These are phyloP conservation scores for Paulownia fortunei DNA, from an alignment of 257 asterid species.

Conservation along the genomic window DNA sequence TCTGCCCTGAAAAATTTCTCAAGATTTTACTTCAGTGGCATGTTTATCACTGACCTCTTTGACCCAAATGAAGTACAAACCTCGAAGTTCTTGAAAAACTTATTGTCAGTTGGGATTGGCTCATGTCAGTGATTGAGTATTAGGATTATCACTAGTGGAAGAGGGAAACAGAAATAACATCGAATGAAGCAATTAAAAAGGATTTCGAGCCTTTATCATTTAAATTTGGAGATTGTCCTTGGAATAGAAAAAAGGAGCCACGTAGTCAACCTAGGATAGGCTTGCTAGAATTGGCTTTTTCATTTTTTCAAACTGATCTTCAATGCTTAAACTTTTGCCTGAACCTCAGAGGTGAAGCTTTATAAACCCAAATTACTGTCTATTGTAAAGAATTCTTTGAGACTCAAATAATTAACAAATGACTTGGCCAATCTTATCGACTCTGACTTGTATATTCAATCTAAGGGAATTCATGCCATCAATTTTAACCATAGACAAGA, in stretches of 20 bases:
- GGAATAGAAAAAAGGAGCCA: neutral
- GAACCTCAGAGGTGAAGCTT: neutral
- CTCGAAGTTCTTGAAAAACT: too few relatives aligned
- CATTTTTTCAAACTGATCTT: neutral
- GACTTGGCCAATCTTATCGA: constrained; percentile 3
- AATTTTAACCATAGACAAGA: constrained; percentile 51
- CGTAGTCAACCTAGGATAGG: neutral
- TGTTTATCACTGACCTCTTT: too few relatives aligned
- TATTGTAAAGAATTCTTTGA: too few relatives aligned
- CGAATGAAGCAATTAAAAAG: too few relatives aligned
- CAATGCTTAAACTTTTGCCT: neutral
- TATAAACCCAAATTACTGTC: neutral
- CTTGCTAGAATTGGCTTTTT: neutral
- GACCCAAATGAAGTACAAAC: too few relatives aligned
- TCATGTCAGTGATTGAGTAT: neutral
- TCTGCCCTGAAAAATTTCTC: neutral
- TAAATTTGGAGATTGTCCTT: neutral
- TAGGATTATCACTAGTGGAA: neutral
- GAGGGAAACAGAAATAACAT: neutral
- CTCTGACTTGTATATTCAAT: neutral
- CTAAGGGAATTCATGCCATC: constrained; percentile 57
- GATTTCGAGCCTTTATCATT: neutral
- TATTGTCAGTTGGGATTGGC: too few relatives aligned
- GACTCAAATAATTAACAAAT: too few relatives aligned
- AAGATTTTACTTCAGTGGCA: too few relatives aligned